These are phyloP conservation scores for Staphylotrichum tortipilum DNA, from an alignment of 495 filamentous ascomycete species.

Conservation along the genomic window DNA sequence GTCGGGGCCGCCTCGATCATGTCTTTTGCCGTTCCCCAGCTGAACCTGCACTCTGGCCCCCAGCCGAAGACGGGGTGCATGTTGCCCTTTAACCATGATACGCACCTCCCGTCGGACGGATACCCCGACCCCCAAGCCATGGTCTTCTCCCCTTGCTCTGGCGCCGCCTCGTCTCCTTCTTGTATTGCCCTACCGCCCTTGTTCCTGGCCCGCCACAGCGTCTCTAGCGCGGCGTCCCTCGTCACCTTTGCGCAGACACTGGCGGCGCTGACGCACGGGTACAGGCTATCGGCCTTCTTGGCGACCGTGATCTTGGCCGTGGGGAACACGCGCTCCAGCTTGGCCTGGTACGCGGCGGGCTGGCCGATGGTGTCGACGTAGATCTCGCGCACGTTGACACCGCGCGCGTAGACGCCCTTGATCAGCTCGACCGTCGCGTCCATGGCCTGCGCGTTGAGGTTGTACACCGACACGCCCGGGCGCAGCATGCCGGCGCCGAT, in stretches of 20 bases:
- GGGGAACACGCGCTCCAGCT: conserved; percentile 77
- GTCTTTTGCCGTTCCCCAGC: conserved; percentile 91
- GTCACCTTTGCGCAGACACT: conserved; percentile 95
- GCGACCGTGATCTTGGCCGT: conserved; percentile 73
- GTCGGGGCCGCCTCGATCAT: conserved; percentile 59
- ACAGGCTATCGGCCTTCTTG: conserved; percentile 91
- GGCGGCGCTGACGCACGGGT: conserved; percentile 88
- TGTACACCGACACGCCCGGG: conserved; percentile 57
- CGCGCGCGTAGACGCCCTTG: conserved; percentile 57
- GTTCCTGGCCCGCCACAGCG: conserved; percentile 26
- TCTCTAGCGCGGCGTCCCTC: conserved; percentile 76
- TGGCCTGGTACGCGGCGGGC: conserved; percentile 71
- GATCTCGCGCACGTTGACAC: conserved; percentile 76
- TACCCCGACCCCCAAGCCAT: conserved; percentile 82
- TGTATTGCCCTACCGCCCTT: conserved; percentile 4
- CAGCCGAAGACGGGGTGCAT: conserved; percentile 95
- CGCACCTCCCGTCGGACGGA: conserved; percentile 76
- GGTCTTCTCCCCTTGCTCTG: background rate
- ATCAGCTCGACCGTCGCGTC: conserved; percentile 90
- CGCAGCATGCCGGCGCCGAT: conserved; percentile 73
- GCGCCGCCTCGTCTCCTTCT: conserved; percentile 9
- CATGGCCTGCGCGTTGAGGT: conserved; percentile 96
- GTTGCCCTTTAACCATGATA: conserved; percentile 68
- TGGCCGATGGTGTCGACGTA: conserved; percentile 94
- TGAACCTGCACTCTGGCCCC: conserved; percentile 85